Conservation (phyloP, 2,329 filamentous ascomycete genomes). For the Colletotrichum destructivum region DNA sequence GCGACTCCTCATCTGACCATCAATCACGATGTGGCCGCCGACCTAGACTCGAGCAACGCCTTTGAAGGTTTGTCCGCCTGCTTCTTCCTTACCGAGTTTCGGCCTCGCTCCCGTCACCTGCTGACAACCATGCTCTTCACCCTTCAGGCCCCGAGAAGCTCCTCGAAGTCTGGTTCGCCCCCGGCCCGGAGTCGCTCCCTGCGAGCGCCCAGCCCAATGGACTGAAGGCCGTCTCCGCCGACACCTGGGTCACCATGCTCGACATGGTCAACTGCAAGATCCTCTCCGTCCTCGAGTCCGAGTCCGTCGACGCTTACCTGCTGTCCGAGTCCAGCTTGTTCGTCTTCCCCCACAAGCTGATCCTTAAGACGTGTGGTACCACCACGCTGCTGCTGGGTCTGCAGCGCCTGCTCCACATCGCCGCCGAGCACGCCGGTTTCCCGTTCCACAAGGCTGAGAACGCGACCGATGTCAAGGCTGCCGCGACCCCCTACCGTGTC, state of each 20-base stretch:
- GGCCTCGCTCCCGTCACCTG: constrained; percentile 3
- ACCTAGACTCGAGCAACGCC: constrained; percentile 94
- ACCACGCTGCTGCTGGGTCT: constrained; percentile 93
- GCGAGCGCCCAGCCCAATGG: constrained; percentile 80
- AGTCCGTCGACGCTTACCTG: constrained; percentile 95
- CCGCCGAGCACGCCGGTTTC: constrained; percentile 89
- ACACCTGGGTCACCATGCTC: constrained; percentile 96
- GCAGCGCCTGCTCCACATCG: constrained; percentile 92
- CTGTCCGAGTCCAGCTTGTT: constrained; percentile 99
- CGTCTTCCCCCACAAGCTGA: constrained; percentile 99
- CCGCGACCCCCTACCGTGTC: constrained; percentile 92
- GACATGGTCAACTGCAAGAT: constrained; percentile 99
- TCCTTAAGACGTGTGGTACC: constrained; percentile 98
- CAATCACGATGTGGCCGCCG: constrained; percentile 93
- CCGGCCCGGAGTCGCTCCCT: constrained; percentile 81
- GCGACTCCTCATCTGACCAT: constrained; percentile 94
- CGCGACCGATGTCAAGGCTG: constrained; percentile 77
- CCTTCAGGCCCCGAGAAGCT: constrained; percentile 90
- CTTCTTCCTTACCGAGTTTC: constrained; percentile 34
- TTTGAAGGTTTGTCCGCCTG: constrained; percentile 81
- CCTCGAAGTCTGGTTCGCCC: constrained; percentile 97
- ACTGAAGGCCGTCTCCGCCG: constrained; percentile 86
- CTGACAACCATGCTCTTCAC: constrained; percentile 50
- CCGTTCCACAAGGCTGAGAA: constrained; percentile 81
- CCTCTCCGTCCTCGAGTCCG: constrained; percentile 91